Percentiles rank a stretch among this genome's conserved stretches.
These are phyloP conservation scores for Fraxinus dipetala DNA, from an alignment of 305 asterid species.

Conservation along the genomic window DNA sequence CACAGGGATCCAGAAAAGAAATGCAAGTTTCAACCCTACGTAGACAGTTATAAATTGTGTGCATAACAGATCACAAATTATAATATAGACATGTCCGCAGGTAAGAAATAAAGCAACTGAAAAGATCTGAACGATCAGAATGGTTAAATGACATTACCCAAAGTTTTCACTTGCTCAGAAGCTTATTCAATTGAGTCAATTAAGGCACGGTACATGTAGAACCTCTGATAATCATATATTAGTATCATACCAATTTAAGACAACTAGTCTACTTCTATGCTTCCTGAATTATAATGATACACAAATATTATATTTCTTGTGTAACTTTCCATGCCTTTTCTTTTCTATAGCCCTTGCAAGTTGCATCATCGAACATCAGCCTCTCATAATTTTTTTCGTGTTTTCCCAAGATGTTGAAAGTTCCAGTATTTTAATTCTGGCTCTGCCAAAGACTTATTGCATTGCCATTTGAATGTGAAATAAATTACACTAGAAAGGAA, in stretches of 20 bases:
- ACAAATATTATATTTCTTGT: background rate
- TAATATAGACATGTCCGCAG: conserved; percentile 1
- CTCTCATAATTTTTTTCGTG: background rate
- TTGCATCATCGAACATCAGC: background rate
- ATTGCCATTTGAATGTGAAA: background rate
- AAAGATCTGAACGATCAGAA: background rate
- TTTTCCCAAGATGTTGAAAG: background rate
- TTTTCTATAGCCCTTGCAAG: background rate
- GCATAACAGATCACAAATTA: background rate
- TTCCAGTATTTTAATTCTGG: background rate
- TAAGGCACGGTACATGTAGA: background rate
- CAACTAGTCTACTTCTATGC: background rate
- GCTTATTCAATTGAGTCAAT: background rate
- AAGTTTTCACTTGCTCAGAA: background rate
- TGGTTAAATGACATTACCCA: background rate
- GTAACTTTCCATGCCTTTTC: background rate
- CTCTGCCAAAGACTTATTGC: background rate
- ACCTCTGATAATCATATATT: background rate
- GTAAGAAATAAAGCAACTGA: background rate
- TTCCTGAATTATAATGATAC: background rate
- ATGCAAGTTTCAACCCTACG: conserved; percentile 11
- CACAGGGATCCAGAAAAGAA: background rate
- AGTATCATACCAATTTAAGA: background rate
- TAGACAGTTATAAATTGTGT: background rate
- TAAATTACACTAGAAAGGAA: background rate